Evolutionary conservation across 768 basidiomycete species (phyloP).

Genomic region (Panellus pusillus): DNA sequence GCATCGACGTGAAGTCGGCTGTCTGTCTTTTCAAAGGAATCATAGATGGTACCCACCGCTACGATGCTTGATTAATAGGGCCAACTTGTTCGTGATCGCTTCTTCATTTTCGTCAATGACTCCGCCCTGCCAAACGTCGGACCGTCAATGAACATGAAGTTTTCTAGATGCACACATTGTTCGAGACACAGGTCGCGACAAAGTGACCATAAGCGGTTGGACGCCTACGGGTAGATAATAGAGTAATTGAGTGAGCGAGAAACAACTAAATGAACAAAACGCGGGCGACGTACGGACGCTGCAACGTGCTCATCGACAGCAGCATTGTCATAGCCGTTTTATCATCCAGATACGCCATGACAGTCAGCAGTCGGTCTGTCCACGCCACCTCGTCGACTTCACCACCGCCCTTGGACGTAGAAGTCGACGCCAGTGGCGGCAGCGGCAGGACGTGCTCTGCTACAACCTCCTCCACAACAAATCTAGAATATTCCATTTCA

Average conservation of each 20-base stretch:
- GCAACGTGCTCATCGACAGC: constrained; percentile 62
- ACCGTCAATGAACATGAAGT: not conserved
- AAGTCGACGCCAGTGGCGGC: constrained; percentile 49
- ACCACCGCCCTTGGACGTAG: constrained; percentile 40
- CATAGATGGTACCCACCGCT: constrained; percentile 47
- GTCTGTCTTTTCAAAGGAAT: not conserved
- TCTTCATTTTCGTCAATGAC: constrained; percentile 86
- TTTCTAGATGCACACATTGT: constrained; percentile 69
- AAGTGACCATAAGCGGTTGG: constrained; percentile 71
- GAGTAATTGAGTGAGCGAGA: constrained; percentile 1
- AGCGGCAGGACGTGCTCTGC: constrained; percentile 82
- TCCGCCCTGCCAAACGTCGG: constrained; percentile 64
- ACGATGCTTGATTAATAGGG: constrained; percentile 53
- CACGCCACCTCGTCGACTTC: constrained; percentile 80
- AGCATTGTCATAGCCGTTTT: constrained; percentile 58
- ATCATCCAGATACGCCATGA: constrained; percentile 64
- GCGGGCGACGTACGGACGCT: constrained; percentile 49
- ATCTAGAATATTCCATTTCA: constrained; percentile 32
- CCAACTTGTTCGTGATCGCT: constrained; percentile 52
- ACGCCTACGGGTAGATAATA: constrained; percentile 41
- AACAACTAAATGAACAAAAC: not conserved
- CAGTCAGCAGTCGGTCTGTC: constrained; percentile 79
- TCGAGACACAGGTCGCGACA: constrained; percentile 69
- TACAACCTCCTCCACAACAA: constrained; percentile 64
- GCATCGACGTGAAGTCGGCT: constrained; percentile 3